Evolutionary conservation across 176 grass and related monocot species (phyloP), one percentile per base, ranked within the genome.

Genomic region (Avena insularis): DNA sequence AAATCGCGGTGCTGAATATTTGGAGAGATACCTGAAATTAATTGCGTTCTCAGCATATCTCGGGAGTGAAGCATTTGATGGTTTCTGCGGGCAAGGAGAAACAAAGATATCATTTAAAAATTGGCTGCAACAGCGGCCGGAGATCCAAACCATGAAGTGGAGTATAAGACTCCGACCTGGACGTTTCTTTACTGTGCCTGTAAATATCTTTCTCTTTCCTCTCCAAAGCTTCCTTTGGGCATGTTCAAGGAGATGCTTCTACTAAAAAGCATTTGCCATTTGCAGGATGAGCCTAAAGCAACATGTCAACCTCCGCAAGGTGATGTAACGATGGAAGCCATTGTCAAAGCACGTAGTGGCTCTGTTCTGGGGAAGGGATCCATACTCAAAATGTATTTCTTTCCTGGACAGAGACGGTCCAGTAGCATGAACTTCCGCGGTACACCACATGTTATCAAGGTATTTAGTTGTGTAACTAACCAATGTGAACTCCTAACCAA

Each of bases 71-170:
- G 92, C 93, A 80, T 98, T 98, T 88, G 92, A 96, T 87, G 94
- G 97, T 78, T 96, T 98, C 62, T 98, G 97, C 56, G 83, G 80
- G 46, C 94, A 96, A 91, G 97, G 92, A 79, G 85, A 93, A 88
- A 83, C 53, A 31, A 98, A 88, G 76, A 84, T 91, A 68, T 96
- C 90, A 74, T 98, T 96, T 80, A 98, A 98, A 93, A 91, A 91
- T 49, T 98, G 97, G 94, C 55, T 98, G 72, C 92, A 98, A 73
- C 87, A 90, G 58, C 83, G 94, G 38, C 97, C 97, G 4, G 97
- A 98, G 89, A 94, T 98, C 72, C 97, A 98, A 83, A 93, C 92
- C 25, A 98, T 98, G 94, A 96, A 98, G 87, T 98, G 97, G 97
- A 96, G 94, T 85, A 96, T 98, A 91, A 94, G 97, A 67, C 73